These are phyloP conservation scores for Aspergillus quadricinctus DNA, from an alignment of 2,329 filamentous ascomycete species.

Conservation along the genomic window DNA sequence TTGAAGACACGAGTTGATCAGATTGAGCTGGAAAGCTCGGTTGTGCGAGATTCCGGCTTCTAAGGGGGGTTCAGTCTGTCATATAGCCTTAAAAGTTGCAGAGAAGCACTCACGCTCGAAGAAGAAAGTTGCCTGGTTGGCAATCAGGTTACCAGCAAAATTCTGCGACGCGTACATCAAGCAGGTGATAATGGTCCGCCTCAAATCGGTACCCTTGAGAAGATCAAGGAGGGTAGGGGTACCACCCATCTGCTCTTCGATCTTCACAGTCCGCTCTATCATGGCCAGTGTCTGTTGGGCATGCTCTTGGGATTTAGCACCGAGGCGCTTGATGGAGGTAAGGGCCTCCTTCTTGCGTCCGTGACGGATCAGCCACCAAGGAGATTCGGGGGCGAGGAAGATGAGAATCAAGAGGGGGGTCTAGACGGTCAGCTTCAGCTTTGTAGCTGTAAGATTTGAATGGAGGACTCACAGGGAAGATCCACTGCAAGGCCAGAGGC, in stretches of 20 bases:
- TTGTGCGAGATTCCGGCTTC: slow-evolving; percentile 26
- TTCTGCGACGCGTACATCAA: slow-evolving; percentile 36
- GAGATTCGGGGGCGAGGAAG: slow-evolving; percentile 25
- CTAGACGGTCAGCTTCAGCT: slow-evolving; percentile 16
- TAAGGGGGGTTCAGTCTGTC: slow-evolving; percentile 11
- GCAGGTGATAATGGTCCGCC: slow-evolving; percentile 30
- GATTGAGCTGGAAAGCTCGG: slow-evolving; percentile 26
- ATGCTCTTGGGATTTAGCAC: slow-evolving; percentile 10
- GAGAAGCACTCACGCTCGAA: slow-evolving; percentile 39
- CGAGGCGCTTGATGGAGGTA: slow-evolving; percentile 22
- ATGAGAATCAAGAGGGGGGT: slow-evolving; percentile 24
- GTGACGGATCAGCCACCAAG: slow-evolving; percentile 26
- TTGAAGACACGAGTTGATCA: slow-evolving; percentile 27
- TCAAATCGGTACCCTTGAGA: slow-evolving; percentile 28
- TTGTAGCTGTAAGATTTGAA: neutral
- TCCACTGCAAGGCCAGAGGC: slow-evolving; percentile 27
- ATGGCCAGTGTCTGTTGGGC: slow-evolving; percentile 24
- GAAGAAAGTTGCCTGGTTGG: slow-evolving; percentile 60
- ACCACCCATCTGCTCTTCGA: slow-evolving; percentile 24
- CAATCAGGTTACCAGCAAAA: slow-evolving; percentile 59
- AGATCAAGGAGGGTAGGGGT: slow-evolving; percentile 27
- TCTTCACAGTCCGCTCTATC: slow-evolving; percentile 32
- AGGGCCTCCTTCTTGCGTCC: slow-evolving; percentile 22
- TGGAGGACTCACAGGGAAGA: slow-evolving; percentile 27
- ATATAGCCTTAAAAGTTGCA: neutral